Conservation (phyloP, 176 grass and related monocot species). For the Tuctoria greenei region DNA sequence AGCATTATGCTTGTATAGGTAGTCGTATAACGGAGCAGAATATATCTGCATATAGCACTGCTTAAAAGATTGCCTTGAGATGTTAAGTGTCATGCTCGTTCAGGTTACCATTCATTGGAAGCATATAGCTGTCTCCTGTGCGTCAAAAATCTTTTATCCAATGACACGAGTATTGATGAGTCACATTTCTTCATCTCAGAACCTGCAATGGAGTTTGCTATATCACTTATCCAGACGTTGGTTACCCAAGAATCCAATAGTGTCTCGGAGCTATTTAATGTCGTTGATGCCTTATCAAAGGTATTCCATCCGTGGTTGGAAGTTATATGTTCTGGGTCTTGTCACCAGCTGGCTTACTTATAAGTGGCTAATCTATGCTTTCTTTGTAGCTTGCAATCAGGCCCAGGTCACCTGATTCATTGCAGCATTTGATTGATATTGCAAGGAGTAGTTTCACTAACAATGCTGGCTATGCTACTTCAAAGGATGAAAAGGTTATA, state of each 20-base stretch:
- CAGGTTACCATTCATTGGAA: neutral
- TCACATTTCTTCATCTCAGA: slow-evolving; percentile 49
- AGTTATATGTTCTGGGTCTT: neutral
- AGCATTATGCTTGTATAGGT: neutral
- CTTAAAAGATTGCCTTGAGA: neutral
- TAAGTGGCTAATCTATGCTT: slow-evolving; percentile 20
- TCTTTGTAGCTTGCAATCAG: slow-evolving; percentile 73
- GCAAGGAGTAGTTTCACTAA: slow-evolving; percentile 57
- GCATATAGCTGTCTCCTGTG: neutral
- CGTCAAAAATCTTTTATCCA: neutral
- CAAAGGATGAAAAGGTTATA: slow-evolving; percentile 78
- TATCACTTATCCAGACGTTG: slow-evolving; percentile 86
- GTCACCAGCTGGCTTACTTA: neutral
- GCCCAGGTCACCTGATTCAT: slow-evolving; percentile 77
- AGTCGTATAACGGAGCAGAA: too few species aligned
- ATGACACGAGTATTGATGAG: slow-evolving; percentile 25
- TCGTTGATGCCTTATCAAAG: slow-evolving; percentile 82
- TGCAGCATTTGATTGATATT: slow-evolving; percentile 81
- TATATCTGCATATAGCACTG: too few species aligned
- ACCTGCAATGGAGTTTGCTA: slow-evolving; percentile 73
- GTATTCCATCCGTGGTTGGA: slow-evolving; percentile 32
- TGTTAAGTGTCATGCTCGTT: neutral
- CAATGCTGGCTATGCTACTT: slow-evolving; percentile 35
- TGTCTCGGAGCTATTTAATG: slow-evolving; percentile 68
- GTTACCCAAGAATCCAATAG: slow-evolving; percentile 72